Evolutionary conservation across 345 rosid species (phyloP), one percentile per base, ranked within the genome.

Genomic region (Citrus mangshanensis): DNA sequence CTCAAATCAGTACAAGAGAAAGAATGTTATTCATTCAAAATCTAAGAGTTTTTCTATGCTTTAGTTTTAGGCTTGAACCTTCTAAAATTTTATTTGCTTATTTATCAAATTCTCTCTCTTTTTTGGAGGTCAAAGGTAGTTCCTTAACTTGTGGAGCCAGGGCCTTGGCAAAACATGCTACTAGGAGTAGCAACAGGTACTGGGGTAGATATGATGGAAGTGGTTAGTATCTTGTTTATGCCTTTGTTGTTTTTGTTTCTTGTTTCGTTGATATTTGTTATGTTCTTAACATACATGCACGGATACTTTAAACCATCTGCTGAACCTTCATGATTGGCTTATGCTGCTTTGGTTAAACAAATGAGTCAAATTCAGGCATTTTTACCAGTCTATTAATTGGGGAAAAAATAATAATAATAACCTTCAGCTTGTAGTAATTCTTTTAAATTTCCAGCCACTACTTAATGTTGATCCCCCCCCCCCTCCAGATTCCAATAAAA

Each of bases 141-240:
- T 35, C 70, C 79, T 84, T 94, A 75, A 94, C 90, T 77, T 85
- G 82, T 82, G 98, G 96, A 75, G 93, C 93, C 74, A 87, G 98
- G 85, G 95, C 96, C 42, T 79, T 94, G 87, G 89, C 93, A 38
- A 93, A 94, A 85, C 98, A 94, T 74, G 83, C 81, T 72, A 76
- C 84, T 83, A 86, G 97, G 79, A 85, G 95, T 72, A 78, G 92
- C 51, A 70, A 74, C 66, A 73, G 84, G 62, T 87, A 84, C 80
- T 93, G 97, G 93, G 97, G 96, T 69, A 80, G 63, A 81, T 82
- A 90, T 74, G 69, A 63, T 70, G 97, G 98, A 74, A 82, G 67
- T 35, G 92, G 98, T 94, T 70, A 87, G 92, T 78, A 22, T 51
- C 58, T 21, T 22, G 12, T 56, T 67, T 19, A 60, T 49, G 21